phyloP scores from a whole-genome alignment of 176 grass and related monocot species.

The Oryza nivara region DNA sequence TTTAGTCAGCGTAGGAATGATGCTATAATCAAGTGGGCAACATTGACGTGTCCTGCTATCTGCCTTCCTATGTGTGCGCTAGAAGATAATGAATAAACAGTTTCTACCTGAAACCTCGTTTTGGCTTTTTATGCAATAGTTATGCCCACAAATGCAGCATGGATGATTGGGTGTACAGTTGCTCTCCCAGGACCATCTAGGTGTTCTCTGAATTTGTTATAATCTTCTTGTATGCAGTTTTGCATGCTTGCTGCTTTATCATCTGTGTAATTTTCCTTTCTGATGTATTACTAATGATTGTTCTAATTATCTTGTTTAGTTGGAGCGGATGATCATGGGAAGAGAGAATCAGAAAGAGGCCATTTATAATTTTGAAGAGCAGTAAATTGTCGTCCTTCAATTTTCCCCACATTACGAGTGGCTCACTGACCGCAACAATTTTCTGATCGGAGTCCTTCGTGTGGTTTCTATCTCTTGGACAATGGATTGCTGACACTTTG shows the following conservation, averaged over 20 bases:
- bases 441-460: background rate
- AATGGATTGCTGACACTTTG: background rate
- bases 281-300: slow-evolving; percentile 16
- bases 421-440: slow-evolving; percentile 3
- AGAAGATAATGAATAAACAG: background rate
- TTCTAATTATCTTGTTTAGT: slow-evolving; percentile 28
- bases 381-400: background rate
- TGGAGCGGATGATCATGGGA: slow-evolving; percentile 32
- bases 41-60: background rate
- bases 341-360: background rate
- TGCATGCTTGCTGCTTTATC: background rate
- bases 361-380: slow-evolving; percentile 14
- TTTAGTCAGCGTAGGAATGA: background rate
- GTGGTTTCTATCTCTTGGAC: slow-evolving; percentile 11
- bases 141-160: background rate
- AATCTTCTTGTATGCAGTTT: background rate
- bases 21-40: background rate
- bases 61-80: background rate
- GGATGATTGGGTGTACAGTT: background rate
- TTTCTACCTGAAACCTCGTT: background rate
- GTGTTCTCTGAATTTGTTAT: background rate
- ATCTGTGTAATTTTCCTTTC: background rate
- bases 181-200: background rate
- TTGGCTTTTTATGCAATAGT: background rate
- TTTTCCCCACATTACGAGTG: background rate